Base-by-base conservation (phyloP, 176 grass and related monocot species). In the Echinochloa phyllopogon region DNA sequence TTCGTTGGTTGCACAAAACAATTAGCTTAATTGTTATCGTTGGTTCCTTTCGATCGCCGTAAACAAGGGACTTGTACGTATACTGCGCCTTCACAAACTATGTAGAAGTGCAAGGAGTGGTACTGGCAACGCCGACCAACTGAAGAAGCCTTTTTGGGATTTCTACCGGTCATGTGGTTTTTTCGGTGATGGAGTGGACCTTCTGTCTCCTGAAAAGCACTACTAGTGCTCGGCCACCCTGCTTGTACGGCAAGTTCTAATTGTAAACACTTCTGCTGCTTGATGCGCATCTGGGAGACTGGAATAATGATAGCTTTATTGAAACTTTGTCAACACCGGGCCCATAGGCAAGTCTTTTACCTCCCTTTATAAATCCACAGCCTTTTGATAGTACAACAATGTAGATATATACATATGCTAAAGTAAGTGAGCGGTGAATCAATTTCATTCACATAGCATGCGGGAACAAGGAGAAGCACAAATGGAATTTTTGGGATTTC, bases 1-100 rank as follows among this genome's bases (percentile, higher is more conserved):
- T 57, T 15, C 65, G 27, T 89, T 39, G 82, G 82, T 66, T 61
- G 68, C 75, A 74, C n/a, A 47, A 84, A 89, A 89, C 69, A 81
- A 69, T 53, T 53, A 36, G 14, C 27, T 47, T 67, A 10, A 21
- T 57, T 20, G 14, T 2, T 27, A 8, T 33, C 29, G 29, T 33
- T 33, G 25, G 8, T 38, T 57, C 2, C 0, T 60, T 25, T 81
- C 21, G 36, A 4, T 57, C 52, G 42, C 23, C 14, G 33, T 36
- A 24, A 67, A 21, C 42, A 29, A 53, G 38, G 25, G 70, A 49
- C 20, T 80, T n/a, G 23, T 24, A 29, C 29, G 29, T 33, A 33
- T 24, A 45, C 21, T 20, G 43, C 33, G 43, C 33, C 24, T 52
- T 65, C 65, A 65, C 21, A 51, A n/a, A n/a, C n/a, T n/a, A n/a